phyloP scores from a whole-genome alignment of 2,329 filamentous ascomycete species.

The Alternaria metachromatica region DNA sequence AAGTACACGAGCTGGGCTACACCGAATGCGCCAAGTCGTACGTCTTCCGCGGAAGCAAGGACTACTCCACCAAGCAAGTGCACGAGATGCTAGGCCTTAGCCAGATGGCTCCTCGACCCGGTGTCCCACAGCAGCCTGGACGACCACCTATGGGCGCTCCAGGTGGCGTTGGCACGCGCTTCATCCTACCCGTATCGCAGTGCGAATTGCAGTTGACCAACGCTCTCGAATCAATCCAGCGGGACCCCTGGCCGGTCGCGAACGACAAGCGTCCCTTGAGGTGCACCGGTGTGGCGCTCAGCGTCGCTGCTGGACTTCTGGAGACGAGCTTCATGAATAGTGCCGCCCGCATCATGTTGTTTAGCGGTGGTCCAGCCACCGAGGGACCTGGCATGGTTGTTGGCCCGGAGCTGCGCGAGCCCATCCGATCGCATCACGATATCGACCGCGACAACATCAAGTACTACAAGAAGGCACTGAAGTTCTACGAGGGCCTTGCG shows the following conservation, averaged over 20 bases:
- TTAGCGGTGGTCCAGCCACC: conserved; percentile 91
- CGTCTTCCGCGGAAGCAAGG: conserved; percentile 96
- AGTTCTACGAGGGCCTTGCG: conserved; percentile 95
- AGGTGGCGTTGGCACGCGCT: conserved; percentile 83
- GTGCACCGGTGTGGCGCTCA: conserved; percentile 95
- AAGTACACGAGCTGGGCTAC: conserved; percentile 98
- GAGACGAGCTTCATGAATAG: conserved; percentile 96
- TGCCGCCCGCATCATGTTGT: conserved; percentile 95
- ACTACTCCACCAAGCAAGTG: conserved; percentile 98
- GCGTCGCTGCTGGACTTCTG: conserved; percentile 88
- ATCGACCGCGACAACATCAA: conserved; percentile 99
- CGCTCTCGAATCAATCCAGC: conserved; percentile 91
- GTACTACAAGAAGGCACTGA: conserved; percentile 98
- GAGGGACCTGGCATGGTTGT: conserved; percentile 98
- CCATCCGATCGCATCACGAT: conserved; percentile 97
- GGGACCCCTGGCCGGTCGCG: conserved; percentile 95
- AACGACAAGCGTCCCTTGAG: conserved; percentile 89
- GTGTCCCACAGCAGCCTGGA: conserved; percentile 72
- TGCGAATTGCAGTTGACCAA: conserved; percentile 98
- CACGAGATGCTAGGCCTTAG: conserved; percentile 96
- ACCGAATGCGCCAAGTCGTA: conserved; percentile 98
- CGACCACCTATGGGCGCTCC: conserved; percentile 68
- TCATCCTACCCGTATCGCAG: conserved; percentile 91
- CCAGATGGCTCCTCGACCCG: conserved; percentile 73
- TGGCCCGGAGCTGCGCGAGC: conserved; percentile 91